phyloP scores from a whole-genome alignment of 768 basidiomycete species.

The Dictyophora rubrovolvata region DNA sequence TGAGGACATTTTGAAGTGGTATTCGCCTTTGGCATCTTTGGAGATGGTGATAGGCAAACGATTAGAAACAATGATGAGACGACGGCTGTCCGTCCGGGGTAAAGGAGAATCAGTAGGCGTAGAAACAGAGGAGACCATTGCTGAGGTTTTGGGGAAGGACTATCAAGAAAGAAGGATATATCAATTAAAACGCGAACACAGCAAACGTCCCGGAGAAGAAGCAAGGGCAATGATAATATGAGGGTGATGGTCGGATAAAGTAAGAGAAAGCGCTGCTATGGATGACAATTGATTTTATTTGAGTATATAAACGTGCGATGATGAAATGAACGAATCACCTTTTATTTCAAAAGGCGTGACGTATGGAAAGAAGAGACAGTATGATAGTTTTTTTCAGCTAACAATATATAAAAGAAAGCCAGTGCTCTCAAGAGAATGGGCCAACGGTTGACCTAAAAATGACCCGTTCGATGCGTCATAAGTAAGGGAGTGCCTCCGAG shows the following conservation, averaged over 20 bases:
- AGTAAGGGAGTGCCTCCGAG: neutral
- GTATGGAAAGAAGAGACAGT: neutral
- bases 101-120: slow-evolving; percentile 20
- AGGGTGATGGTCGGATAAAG: neutral
- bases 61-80: slow-evolving; percentile 93
- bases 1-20: slow-evolving; percentile 98
- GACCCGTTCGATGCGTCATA: neutral
- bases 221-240: neutral
- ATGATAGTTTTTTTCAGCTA: neutral
- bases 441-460: neutral
- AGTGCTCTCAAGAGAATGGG: neutral
- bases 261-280: neutral
- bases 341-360: neutral
- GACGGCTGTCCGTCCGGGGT: slow-evolving; percentile 40
- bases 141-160: too few relatives aligned
- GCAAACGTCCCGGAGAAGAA: neutral
- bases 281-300: neutral
- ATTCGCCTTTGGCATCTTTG: slow-evolving; percentile 86
- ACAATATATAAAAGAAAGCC: neutral
- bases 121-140: neutral
- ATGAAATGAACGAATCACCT: neutral
- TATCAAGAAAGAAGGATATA: too few relatives aligned
- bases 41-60: slow-evolving; percentile 92
- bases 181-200: neutral
- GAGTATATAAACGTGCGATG: neutral